phyloP scores from a whole-genome alignment of 2,329 filamentous ascomycete species.

The Penicillium thymicola region DNA sequence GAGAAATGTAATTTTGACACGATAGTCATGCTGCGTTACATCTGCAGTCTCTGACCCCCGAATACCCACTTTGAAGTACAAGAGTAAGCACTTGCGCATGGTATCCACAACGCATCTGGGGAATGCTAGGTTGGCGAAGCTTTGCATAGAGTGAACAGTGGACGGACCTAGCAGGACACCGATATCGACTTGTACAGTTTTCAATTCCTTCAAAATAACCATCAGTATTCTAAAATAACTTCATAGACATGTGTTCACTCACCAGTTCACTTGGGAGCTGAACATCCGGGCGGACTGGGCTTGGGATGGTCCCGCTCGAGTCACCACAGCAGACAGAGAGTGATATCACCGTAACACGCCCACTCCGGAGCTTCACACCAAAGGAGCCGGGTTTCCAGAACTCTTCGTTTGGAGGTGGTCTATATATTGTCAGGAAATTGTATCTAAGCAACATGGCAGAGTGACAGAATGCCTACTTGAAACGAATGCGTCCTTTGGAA shows the following conservation, averaged over 20 bases:
- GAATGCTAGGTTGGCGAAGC: slow-evolving; percentile 31
- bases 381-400: slow-evolving; percentile 50
- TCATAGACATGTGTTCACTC: slow-evolving; percentile 12
- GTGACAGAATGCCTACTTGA: slow-evolving; percentile 40
- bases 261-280: slow-evolving; percentile 38
- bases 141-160: slow-evolving; percentile 60
- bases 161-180: slow-evolving; percentile 56
- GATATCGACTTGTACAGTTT: slow-evolving; percentile 55
- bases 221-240: neutral
- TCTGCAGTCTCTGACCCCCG: neutral
- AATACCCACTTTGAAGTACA: slow-evolving; percentile 45
- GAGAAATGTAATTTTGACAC: slow-evolving; percentile 46
- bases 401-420: slow-evolving; percentile 50
- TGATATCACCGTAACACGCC: slow-evolving; percentile 1
- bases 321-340: neutral
- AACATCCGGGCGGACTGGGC: slow-evolving; percentile 33
- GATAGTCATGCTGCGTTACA: slow-evolving; percentile 30
- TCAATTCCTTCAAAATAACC: slow-evolving; percentile 36
- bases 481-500: slow-evolving; percentile 51
- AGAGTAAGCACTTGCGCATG: slow-evolving; percentile 41
- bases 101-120: slow-evolving; percentile 42
- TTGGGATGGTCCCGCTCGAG: slow-evolving; percentile 23
- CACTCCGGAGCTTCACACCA: slow-evolving; percentile 27
- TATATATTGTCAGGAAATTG: slow-evolving; percentile 10
- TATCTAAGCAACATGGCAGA: neutral